Evolutionary conservation across 306 rosid genomes (phyloP).

Genomic region (Fagus sylvatica): DNA sequence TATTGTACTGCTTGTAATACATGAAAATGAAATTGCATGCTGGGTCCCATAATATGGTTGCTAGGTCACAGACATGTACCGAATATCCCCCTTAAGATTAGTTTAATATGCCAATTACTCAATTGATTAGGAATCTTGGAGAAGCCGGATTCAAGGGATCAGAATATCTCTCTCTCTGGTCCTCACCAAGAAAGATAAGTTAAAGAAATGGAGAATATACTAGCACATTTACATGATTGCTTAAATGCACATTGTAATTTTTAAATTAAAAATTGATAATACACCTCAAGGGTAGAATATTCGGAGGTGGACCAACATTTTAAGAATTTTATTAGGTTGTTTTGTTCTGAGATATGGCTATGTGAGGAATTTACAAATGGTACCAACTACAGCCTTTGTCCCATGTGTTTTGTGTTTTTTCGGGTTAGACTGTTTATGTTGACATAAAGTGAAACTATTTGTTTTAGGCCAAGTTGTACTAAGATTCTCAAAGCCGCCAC

Average conservation of each 20-base stretch:
- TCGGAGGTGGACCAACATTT: conserved; percentile 34
- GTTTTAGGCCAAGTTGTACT: neutral
- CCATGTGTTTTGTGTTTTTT: conserved; percentile 3
- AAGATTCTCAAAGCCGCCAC: conserved; percentile 27
- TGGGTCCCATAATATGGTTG: neutral
- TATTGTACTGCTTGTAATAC: neutral
- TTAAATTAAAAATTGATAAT: neutral
- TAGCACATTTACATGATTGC: conserved; percentile 34
- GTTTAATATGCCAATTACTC: neutral
- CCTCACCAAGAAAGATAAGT: conserved; percentile 40
- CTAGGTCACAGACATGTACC: conserved; percentile 15
- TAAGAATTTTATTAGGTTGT: conserved; percentile 1
- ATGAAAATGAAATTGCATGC: neutral
- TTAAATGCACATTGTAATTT: neutral
- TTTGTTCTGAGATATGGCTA: conserved; percentile 5
- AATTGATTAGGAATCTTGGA: conserved; percentile 35
- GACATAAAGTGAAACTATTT: conserved; percentile 11
- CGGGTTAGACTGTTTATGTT: neutral
- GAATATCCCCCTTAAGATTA: conserved; percentile 16
- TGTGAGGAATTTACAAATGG: neutral
- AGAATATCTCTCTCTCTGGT: conserved; percentile 22
- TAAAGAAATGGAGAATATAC: conserved; percentile 54
- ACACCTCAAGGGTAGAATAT: conserved; percentile 45
- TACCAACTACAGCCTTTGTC: conserved; percentile 24
- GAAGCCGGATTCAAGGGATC: conserved; percentile 41